phyloP scores from a whole-genome alignment of 345 rosid species.

The Erucastrum elatum region DNA sequence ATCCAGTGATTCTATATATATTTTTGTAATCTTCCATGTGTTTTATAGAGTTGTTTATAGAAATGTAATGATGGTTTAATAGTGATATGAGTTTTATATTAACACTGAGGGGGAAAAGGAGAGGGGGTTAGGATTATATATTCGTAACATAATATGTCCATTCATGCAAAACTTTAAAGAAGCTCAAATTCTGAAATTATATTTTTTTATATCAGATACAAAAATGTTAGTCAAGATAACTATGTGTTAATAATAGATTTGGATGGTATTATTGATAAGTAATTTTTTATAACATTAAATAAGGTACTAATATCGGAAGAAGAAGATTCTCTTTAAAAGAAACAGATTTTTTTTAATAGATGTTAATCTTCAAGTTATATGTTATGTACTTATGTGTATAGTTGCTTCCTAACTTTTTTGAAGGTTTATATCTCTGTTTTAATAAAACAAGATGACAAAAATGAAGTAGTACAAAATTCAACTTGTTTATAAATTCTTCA shows the following conservation, averaged over 20 bases:
- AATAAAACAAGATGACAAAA: neutral
- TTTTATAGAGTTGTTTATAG: conserved; percentile 27
- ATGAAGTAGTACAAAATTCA: neutral
- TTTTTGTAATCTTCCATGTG: conserved; percentile 13
- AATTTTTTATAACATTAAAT: neutral
- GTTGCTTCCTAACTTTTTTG: neutral
- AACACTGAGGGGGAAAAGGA: too few relatives aligned
- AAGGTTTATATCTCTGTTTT: neutral
- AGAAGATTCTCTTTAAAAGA: neutral
- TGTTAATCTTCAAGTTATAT: neutral
- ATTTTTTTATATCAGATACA: neutral
- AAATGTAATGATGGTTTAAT: conserved; percentile 30
- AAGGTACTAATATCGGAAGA: neutral
- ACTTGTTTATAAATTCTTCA: too few relatives aligned
- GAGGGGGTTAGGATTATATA: too few relatives aligned
- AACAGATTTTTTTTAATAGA: too few relatives aligned
- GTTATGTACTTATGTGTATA: neutral
- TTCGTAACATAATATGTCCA: too few relatives aligned
- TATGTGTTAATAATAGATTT: neutral
- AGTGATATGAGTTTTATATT: too few relatives aligned
- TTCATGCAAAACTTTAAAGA: too few relatives aligned
- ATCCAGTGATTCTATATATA: conserved; percentile 32
- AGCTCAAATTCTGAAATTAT: neutral
- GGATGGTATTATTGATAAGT: neutral
- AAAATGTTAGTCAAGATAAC: neutral